Evolutionary conservation across 345 rosid species (phyloP).

Genomic region (Brassica nigra): DNA sequence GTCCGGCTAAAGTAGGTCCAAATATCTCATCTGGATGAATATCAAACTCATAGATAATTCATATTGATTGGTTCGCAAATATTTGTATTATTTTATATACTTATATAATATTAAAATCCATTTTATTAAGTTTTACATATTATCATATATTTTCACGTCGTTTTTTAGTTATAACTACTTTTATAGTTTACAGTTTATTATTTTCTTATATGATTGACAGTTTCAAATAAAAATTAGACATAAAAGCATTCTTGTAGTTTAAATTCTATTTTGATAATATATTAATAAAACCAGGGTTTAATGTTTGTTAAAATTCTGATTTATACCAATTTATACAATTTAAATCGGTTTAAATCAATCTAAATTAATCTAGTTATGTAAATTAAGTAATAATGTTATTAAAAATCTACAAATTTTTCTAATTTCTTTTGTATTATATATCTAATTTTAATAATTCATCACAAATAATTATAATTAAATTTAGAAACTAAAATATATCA

Average conservation of each 20-base stretch:
- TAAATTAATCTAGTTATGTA: too few relatives aligned
- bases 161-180: background rate
- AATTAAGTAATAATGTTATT: too few relatives aligned
- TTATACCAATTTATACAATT: too few relatives aligned
- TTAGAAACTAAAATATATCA: too few relatives aligned
- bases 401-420: too few relatives aligned
- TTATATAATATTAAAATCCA: background rate
- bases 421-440: too few relatives aligned
- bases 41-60: background rate
- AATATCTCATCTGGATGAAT: background rate
- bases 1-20: constrained; percentile 24
- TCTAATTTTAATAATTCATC: too few relatives aligned
- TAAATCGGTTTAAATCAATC: too few relatives aligned
- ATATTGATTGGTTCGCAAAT: background rate
- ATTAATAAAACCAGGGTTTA: background rate
- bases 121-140: background rate
- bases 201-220: background rate
- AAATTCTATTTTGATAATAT: background rate
- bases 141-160: background rate
- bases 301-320: too few relatives aligned
- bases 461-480: too few relatives aligned
- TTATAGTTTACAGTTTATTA: background rate
- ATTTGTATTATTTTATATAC: background rate
- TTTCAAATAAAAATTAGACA: background rate
- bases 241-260: background rate